Evolutionary conservation across 1,139 yeast genomes (phyloP).

Genomic region (Blastobotrys serpentis): DNA sequence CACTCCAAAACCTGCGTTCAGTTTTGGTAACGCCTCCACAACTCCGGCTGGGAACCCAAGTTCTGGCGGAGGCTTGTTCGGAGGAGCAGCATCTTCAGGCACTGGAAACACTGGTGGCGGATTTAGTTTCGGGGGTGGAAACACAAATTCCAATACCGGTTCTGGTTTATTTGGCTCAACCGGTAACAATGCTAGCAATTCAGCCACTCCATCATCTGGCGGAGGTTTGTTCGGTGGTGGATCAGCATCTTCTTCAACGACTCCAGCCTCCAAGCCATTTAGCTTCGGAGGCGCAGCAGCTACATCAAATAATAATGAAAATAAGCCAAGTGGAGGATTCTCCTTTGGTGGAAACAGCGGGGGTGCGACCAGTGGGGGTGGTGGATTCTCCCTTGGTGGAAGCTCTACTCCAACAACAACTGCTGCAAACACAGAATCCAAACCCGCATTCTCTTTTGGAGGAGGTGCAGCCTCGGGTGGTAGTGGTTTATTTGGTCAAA

Average conservation of each 20-base stretch:
- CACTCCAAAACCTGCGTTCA: conserved; percentile 15
- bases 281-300: conserved; percentile 12
- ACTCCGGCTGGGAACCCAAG: conserved; percentile 20
- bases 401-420: background rate
- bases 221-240: conserved; percentile 7
- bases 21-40: conserved; percentile 17
- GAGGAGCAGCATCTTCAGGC: background rate
- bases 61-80: conserved; percentile 5
- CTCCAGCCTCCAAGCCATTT: conserved; percentile 13
- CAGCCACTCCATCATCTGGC: background rate
- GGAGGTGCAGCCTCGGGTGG: conserved; percentile 1
- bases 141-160: background rate
- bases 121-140: conserved; percentile 11
- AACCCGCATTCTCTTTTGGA: conserved; percentile 1
- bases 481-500: conserved; percentile 14
- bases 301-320: background rate
- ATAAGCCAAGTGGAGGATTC: conserved; percentile 3
- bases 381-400: conserved; percentile 4
- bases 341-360: background rate
- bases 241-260: background rate
- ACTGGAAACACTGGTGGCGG: conserved; percentile 9
- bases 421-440: background rate
- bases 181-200: background rate
- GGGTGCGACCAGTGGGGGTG: background rate
- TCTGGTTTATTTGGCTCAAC: background rate